Percentiles rank a stretch among this genome's conserved stretches.
Evolutionary conservation across 306 rosid genomes (phyloP).

Genomic region (Abrus pulchellus): DNA sequence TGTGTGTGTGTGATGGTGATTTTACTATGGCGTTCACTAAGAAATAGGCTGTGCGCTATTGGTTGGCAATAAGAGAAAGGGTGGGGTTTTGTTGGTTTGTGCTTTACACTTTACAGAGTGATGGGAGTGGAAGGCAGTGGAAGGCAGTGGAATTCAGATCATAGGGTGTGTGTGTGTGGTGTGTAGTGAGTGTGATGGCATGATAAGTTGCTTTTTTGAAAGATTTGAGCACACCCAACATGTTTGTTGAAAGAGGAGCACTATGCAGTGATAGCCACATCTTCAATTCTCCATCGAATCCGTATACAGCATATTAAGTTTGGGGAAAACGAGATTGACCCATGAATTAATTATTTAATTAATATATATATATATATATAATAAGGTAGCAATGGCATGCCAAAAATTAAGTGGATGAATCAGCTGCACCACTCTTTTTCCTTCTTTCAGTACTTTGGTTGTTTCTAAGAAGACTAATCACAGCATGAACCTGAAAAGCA

Average conservation of each 20-base stretch:
- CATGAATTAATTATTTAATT: background rate
- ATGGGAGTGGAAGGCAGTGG: background rate
- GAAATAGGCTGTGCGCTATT: constrained; percentile 11
- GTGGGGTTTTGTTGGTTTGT: constrained; percentile 47
- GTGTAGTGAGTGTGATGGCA: constrained; percentile 47
- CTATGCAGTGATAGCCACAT: background rate
- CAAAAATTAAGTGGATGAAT: constrained; percentile 36
- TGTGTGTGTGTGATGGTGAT: background rate
- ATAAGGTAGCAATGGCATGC: background rate
- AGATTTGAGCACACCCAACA: constrained; percentile 14
- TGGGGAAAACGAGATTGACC: background rate
- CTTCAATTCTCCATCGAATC: background rate
- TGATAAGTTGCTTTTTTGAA: constrained; percentile 16
- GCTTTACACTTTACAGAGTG: constrained; percentile 48
- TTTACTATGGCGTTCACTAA: background rate
- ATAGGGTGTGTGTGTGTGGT: background rate
- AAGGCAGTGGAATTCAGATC: constrained; percentile 30
- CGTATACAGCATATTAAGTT: background rate
- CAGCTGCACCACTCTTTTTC: constrained; percentile 1
- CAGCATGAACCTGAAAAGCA: background rate
- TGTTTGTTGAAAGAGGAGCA: constrained; percentile 31
- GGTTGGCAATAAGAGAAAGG: background rate
- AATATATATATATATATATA: background rate
- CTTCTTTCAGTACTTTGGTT: background rate
- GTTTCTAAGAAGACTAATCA: background rate